Evolutionary conservation across 257 asterid species (phyloP), one percentile per base, ranked within the genome.

Genomic region (Lantana camara): DNA sequence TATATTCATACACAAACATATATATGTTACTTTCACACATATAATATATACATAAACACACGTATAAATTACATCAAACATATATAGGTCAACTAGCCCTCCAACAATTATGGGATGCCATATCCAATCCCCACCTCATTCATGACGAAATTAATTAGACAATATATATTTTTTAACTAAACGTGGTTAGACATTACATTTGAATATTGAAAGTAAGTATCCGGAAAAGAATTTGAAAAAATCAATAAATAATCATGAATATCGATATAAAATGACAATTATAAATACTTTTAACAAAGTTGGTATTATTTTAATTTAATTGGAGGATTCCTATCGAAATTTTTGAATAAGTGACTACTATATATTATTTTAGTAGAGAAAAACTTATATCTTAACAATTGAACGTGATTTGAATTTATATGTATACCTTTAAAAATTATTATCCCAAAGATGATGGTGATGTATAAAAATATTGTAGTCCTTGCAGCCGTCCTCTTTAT

Each of bases 51-150:
- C 2, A 27, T 27, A 5, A 27, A 27, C 5, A 27, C 32, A 27
- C 5, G n/a, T n/a, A n/a, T n/a, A n/a, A 27, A 27, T 2, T 27
- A 27, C 32, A 57, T 57, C 6, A 53, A 14, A 20, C 37, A 27
- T 49, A 38, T 37, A 34, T 32, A 19, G 19, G 50, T 37, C 63
- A 57, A 57, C 1, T 57, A 19, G 63, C 19, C n/a, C 13, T 57
- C 63, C 63, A 35, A 57, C 48, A 57, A 20, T 16, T 19, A 57
- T 35, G 55, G 63, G 49, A 35, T 34, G 30, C 17, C 29, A 35
- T 32, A 4, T 35, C 30, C n/a, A n/a, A n/a, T 34, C 32, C 5
- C 32, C 32, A 2, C 32, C 32, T 27, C 32, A 2, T 15, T 29
- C 6, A 0, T 15, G 7, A 7, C n/a, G 11, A 7, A 19, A 47